Base-by-base conservation (phyloP, 768 basidiomycete genomes). In the Podaxis sp. region DNA sequence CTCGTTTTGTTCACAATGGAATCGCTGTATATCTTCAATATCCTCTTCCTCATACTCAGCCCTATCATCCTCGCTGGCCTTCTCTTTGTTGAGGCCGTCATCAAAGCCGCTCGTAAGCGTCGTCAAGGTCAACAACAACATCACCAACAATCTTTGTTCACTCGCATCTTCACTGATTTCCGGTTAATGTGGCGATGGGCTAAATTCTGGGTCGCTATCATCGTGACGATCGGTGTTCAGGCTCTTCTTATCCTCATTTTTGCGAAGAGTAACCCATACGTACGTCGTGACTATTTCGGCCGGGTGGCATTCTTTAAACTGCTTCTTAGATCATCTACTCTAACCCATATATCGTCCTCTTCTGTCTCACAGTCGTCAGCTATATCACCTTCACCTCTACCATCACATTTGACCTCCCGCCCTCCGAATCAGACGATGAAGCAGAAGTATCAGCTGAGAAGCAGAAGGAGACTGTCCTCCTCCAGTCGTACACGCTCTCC, bases 181-280 rank as follows among this genome's bases (percentile, higher is more conserved):
- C 67, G 68, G 52, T 69, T 65, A 0, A 65, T 79, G 7, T 83
- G 84, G 77, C 76, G 74, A 47, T 86, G 85, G 74, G 74, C 77
- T 24, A 84, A 84, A 60, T 88, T 92, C 68, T 91, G 88, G 84
- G 66, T 86, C 0, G 80, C 86, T 1, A 66, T 90, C 40, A 51
- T 79, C 8, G 66, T 86, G 11, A 75, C 78, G 1, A 65, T 80
- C 3, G 79, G 72, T 6, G 65, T 82, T 2, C 83, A 89, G 64
- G 75, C 71, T 2, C 75, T 78, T 2, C 73, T 91, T 6, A 75
- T 84, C 2, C 68, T 76, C 51, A 77, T 77, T 3, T 86, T 82
- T 65, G 66, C 84, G 19, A 74, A 79, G 4, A 4, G 88, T 46
- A 91, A 90, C 70, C 84, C 86, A 33, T 86, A 84, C 64, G 89